Evolutionary conservation across 257 asterid species (phyloP).

Genomic region (Scutellaria minor): DNA sequence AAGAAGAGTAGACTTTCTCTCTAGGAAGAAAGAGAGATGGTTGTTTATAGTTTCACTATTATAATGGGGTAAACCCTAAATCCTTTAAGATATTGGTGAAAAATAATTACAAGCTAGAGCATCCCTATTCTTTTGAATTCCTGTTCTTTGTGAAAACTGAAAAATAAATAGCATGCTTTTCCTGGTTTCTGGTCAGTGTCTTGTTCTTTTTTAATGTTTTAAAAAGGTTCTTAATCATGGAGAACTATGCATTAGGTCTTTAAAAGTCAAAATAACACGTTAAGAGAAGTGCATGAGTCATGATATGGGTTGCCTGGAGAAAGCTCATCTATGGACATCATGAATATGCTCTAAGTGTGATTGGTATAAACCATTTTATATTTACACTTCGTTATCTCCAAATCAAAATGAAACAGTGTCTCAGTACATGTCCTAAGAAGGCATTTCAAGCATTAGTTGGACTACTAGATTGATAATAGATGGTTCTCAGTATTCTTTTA

Average conservation of each 20-base stretch:
- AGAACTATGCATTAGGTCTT: constrained; percentile 1
- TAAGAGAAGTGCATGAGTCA: background rate
- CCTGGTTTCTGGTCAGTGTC: background rate
- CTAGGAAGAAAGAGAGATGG: background rate
- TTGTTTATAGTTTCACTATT: background rate
- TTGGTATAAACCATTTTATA: background rate
- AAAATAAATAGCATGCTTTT: background rate
- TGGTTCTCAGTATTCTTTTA: constrained; percentile 8
- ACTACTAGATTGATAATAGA: constrained; percentile 6
- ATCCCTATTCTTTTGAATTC: background rate
- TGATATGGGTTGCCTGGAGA: background rate
- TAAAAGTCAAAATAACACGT: background rate
- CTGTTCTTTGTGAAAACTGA: background rate
- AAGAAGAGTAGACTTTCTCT: constrained; percentile 4
- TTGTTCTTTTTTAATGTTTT: background rate
- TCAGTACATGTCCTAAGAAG: constrained; percentile 2
- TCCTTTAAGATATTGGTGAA: background rate
- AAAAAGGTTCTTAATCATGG: background rate
- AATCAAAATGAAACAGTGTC: constrained; percentile 5
- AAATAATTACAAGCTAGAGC: background rate
- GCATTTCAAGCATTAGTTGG: constrained; percentile 3
- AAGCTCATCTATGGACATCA: background rate
- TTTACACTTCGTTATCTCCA: background rate
- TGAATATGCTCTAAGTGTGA: background rate
- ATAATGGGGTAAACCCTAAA: background rate